phyloP scores from a whole-genome alignment of 1,139 yeast species.

The Debaryomyces sp. region DNA sequence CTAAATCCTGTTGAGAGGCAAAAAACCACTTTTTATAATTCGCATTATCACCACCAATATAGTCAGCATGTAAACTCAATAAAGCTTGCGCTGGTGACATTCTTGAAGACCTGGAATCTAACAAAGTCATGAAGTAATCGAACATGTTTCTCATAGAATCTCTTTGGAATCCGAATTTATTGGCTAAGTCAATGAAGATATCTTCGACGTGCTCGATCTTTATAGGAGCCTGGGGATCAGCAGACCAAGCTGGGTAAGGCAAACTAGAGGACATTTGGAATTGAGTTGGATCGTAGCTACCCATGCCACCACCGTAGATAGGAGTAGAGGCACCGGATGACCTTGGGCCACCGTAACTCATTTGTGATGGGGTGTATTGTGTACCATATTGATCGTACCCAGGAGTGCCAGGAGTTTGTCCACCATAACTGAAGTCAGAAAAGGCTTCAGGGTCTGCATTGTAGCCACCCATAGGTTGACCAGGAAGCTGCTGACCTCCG shows the following conservation, averaged over 20 bases:
- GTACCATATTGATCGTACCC: slow-evolving; percentile 80
- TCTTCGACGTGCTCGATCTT: slow-evolving; percentile 87
- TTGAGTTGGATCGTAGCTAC: slow-evolving; percentile 65
- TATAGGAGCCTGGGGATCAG: slow-evolving; percentile 83
- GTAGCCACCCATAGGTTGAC: slow-evolving; percentile 52
- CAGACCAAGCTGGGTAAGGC: slow-evolving; percentile 97
- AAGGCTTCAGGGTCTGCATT: slow-evolving; percentile 73
- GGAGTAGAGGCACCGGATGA: slow-evolving; percentile 97
- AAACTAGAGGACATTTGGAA: slow-evolving; percentile 60
- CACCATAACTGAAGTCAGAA: slow-evolving; percentile 75
- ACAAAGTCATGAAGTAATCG: slow-evolving; percentile 90
- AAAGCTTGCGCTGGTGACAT: slow-evolving; percentile 97
- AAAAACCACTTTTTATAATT: slow-evolving; percentile 50
- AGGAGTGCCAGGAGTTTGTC: slow-evolving; percentile 67
- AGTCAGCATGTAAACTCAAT: slow-evolving; percentile 91
- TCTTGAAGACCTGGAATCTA: slow-evolving; percentile 95
- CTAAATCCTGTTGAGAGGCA: slow-evolving; percentile 46
- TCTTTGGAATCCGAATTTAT: slow-evolving; percentile 95
- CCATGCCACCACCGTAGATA: slow-evolving; percentile 71
- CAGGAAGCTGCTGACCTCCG: slow-evolving; percentile 34
- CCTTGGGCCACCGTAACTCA: slow-evolving; percentile 82
- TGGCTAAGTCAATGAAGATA: slow-evolving; percentile 84
- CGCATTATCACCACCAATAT: slow-evolving; percentile 57
- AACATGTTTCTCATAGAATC: slow-evolving; percentile 97
- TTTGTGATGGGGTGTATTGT: slow-evolving; percentile 78